phyloP scores from a whole-genome alignment of 768 basidiomycete species.

The Pleurotus pulmonarius region DNA sequence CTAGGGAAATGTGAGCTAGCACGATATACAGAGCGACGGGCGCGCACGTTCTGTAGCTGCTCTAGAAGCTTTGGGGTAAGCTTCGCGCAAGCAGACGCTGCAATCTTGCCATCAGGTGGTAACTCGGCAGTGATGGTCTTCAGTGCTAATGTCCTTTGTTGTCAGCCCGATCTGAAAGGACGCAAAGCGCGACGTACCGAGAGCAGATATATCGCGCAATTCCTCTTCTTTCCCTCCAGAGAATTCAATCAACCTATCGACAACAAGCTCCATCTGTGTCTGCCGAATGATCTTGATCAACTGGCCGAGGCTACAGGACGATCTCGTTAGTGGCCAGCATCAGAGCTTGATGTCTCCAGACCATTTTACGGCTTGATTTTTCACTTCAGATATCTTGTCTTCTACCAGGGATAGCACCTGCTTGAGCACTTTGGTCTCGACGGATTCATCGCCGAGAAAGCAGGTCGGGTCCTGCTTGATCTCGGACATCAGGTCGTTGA shows the following conservation, averaged over 20 bases:
- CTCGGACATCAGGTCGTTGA: slow-evolving; percentile 91
- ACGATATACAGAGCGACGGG: not conserved
- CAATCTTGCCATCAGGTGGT: slow-evolving; percentile 77
- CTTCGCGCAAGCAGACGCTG: slow-evolving; percentile 75
- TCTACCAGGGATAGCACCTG: slow-evolving; percentile 85
- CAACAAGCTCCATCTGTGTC: slow-evolving; percentile 76
- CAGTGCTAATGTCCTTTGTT: slow-evolving; percentile 51
- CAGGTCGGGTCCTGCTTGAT: slow-evolving; percentile 72
- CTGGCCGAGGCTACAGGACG: slow-evolving; percentile 66
- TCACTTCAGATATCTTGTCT: slow-evolving; percentile 97
- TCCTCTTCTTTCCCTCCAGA: slow-evolving; percentile 89
- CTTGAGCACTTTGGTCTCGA: slow-evolving; percentile 81
- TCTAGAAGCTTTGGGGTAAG: slow-evolving; percentile 79
- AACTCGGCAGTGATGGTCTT: slow-evolving; percentile 95
- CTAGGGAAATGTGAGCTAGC: slow-evolving; percentile 27
- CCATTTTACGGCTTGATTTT: slow-evolving; percentile 97
- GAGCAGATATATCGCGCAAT: slow-evolving; percentile 87
- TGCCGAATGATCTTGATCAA: slow-evolving; percentile 88
- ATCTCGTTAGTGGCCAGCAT: slow-evolving; percentile 7
- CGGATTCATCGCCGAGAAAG: slow-evolving; percentile 80
- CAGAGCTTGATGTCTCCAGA: slow-evolving; percentile 28
- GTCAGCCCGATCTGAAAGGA: not conserved
- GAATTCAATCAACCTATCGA: slow-evolving; percentile 86
- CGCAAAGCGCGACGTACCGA: slow-evolving; percentile 53
- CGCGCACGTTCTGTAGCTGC: slow-evolving; percentile 71